Base-by-base conservation (phyloP, 306 rosid genomes). In the Dalbergia cultrata region DNA sequence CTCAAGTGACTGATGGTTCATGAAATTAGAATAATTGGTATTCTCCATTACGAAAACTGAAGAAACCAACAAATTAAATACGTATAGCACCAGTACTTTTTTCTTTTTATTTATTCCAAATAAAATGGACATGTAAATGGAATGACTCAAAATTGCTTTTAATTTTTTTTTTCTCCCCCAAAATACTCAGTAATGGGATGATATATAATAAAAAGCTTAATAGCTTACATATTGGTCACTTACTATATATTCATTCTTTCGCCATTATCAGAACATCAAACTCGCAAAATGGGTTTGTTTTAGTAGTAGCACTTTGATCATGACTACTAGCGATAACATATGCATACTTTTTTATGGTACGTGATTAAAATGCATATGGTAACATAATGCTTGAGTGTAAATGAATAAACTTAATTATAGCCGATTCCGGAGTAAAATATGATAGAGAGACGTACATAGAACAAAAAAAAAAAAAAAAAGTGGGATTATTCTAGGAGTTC, bases 1-100 rank as follows among this genome's bases (percentile, higher is more conserved):
- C 72, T 19, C 33, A 5, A 41, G 17, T 9, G 74, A 70, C 67
- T 62, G 68, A 76, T 41, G 77, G 17, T 82, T 61, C 85, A 62
- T 76, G 1, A 58, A 17, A 75, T 37, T 31, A 67, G 31, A 63
- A 17, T 7, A 45, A 8, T 75, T 31, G 4, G n/a, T 9, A 67
- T 19, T 41, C 71, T 39, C 71, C 17, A 17, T 18, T 13, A 62
- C 18, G 18, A 22, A 35, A 62, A 62, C 67, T 31, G 41, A 14
- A 31, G 19, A 47, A 50, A 11, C 43, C 19, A 17, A 54, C 26
- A 17, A 54, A 21, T 21, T 21, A 59, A 22, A 34, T 33, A 4
- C 7, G n/a, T 37, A 64, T 7, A 33, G 9, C n/a, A 52, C 45
- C 45, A 14, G 14, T 3, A 37, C 1, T 4, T 2, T 37, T 37